Base-by-base conservation (phyloP, 768 basidiomycete genomes). In the Amanita molliuscula region DNA sequence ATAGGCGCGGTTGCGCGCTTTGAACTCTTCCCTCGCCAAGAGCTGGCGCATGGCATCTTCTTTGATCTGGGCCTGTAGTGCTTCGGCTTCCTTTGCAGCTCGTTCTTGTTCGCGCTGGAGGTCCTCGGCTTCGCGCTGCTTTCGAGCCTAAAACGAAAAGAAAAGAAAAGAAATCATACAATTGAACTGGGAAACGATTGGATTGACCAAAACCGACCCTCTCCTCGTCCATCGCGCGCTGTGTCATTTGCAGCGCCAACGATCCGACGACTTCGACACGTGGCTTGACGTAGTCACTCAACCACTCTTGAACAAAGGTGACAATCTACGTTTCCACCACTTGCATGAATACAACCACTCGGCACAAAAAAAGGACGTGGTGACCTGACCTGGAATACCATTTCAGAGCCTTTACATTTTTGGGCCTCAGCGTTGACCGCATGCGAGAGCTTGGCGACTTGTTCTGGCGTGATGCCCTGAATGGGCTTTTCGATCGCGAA, bases 201-300 rank as follows among this genome's bases (percentile, higher is more conserved):
- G n/a, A n/a, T n/a, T n/a, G n/a, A n/a, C n/a, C n/a, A n/a, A n/a
- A n/a, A n/a, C 74, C 47, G 45, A 83, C 87, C 56, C 69, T 70
- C 57, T 88, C 81, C 62, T 83, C 80, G 44, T 86, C 82, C 54
- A 70, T 65, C 0, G 86, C 86, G 26, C 89, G 77, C 54, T 74
- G 76, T 41, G 71, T 82, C 89, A 91, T 90, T 61, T 90, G 77
- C 4, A 77, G 70, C 9, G 88, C 88, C 3, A 92, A 72, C 0
- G 89, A 91, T 13, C 82, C 84, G 10, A 71, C 67, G 6, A 71
- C 74, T 61, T 87, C 82, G 6, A 70, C 67, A 2, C 75, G 73
- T 1, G 80, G 81, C 18, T 66, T 65, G 41, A 86, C 68, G 52
- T 82, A 74, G 21, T 67, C 66, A 13, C 68, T 65, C 43, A 89